Percentiles rank a stretch among this genome's conserved stretches.
Evolutionary conservation across 2,329 filamentous ascomycete species (phyloP).

Genomic region (Xylaria sp.): DNA sequence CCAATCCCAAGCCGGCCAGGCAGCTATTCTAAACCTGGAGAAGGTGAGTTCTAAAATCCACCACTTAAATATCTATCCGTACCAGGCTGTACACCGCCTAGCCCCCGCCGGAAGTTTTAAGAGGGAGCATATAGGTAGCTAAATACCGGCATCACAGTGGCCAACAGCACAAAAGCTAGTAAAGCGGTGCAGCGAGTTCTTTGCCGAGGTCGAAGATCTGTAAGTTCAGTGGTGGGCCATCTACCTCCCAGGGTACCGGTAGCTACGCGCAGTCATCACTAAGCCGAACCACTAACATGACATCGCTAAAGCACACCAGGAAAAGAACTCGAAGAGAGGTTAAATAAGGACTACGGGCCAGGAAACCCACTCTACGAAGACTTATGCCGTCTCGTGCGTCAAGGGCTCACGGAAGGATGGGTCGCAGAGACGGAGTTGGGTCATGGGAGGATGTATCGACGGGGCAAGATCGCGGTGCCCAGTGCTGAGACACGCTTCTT

Average conservation of each 20-base stretch:
- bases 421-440: constrained; percentile 55
- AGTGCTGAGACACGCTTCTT: constrained; percentile 60
- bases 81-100: not conserved
- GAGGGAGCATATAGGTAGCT: not conserved
- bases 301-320: constrained; percentile 54
- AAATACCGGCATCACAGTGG: constrained; percentile 31
- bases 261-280: not conserved
- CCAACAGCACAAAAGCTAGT: constrained; percentile 49
- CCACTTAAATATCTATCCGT: too few relatives aligned
- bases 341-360: constrained; percentile 58
- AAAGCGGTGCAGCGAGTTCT: constrained; percentile 47
- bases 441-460: constrained; percentile 59
- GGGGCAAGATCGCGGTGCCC: constrained; percentile 59
- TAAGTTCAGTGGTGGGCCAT: constrained; percentile 33
- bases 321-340: constrained; percentile 56
- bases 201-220: constrained; percentile 50
- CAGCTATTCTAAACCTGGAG: constrained; percentile 42
- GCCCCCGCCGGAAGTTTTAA: not conserved
- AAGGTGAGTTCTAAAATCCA: constrained; percentile 25
- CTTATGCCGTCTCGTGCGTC: constrained; percentile 53
- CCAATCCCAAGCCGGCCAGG: constrained; percentile 31
- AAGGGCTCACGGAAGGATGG: constrained; percentile 59
- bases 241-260: not conserved
- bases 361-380: constrained; percentile 57
- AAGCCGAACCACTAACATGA: constrained; percentile 12